Conservation (phyloP, 805 yeast species). For the Wickerhamiella lipophila region DNA sequence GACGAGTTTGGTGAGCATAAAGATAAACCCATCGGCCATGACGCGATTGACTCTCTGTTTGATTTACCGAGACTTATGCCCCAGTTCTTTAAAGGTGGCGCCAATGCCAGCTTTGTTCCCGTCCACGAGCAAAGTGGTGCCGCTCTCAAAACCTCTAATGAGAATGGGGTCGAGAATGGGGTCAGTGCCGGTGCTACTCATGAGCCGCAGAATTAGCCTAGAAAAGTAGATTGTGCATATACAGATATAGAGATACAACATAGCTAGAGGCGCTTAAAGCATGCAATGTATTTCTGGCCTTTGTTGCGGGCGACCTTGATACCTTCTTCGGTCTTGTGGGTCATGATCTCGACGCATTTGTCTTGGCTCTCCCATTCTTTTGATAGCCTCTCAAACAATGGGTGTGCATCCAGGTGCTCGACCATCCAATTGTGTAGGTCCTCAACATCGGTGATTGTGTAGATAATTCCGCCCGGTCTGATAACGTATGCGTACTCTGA, state of each 20-base stretch:
- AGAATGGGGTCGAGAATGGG: neutral
- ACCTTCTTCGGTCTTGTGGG: slow-evolving; percentile 92
- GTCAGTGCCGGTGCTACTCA: neutral
- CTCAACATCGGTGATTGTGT: slow-evolving; percentile 90
- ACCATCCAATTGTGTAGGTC: slow-evolving; percentile 97
- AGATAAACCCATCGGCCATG: slow-evolving; percentile 30
- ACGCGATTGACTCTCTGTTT: slow-evolving; percentile 44
- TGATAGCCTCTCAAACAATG: slow-evolving; percentile 69
- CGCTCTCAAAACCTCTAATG: neutral
- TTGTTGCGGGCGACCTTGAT: slow-evolving; percentile 86
- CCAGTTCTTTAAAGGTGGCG: slow-evolving; percentile 31
- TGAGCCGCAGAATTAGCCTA: neutral
- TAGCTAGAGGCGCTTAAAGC: slow-evolving; percentile 35
- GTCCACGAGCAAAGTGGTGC: neutral
- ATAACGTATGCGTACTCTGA: slow-evolving; percentile 88
- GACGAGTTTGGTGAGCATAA: slow-evolving; percentile 56
- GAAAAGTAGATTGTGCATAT: too few species aligned
- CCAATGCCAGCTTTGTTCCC: neutral
- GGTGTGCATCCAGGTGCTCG: slow-evolving; percentile 77
- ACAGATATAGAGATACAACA: neutral
- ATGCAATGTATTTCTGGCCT: slow-evolving; percentile 80
- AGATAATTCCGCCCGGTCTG: slow-evolving; percentile 73
- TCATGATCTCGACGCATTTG: slow-evolving; percentile 75
- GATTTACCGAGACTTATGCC: slow-evolving; percentile 40
- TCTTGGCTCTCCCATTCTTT: slow-evolving; percentile 72